Base-by-base conservation (phyloP, 441 rosid genomes). In the Erodium chrysanthum region DNA sequence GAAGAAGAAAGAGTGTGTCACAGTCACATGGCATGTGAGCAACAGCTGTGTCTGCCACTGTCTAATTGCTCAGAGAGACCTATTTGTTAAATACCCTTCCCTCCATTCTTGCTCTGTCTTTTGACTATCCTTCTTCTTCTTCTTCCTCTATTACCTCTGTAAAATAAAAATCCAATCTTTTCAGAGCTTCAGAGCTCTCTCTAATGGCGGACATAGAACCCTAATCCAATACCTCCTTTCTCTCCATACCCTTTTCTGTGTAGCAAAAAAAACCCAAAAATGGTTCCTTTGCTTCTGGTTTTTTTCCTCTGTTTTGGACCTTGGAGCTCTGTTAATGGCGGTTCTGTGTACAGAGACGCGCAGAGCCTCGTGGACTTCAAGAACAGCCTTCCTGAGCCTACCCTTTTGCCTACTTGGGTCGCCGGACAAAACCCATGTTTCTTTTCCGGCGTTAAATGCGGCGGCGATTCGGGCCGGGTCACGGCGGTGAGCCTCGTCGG, bases 1-100 rank as follows among this genome's bases (percentile, higher is more conserved):
- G n/a, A n/a, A n/a, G n/a, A n/a, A n/a, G n/a, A n/a, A n/a, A n/a
- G n/a, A n/a, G n/a, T n/a, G n/a, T n/a, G n/a, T 18, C 20, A n/a
- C 18, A 52, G 15, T 81, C 86, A 90, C 96, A 88, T 88, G 96
- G 88, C 96, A 87, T 87, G 98, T 84, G 92, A 88, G 79, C 77
- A 82, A 84, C 94, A 88, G 96, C 96, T 86, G 89, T 84, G 84
- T 78, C 87, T 87, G 77, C 82, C 82, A 83, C 79, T 67, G 75
- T 42, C 73, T 69, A 69, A 77, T 44, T 10, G 8, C 52, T 44
- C 3, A 44, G 4, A 44, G 52, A 44, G 15, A 44, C 12, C 52
- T 44, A 44, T 44, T 44, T 44, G 52, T 44, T 44, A 44, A 44
- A 25, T 25, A 25, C 29, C 29, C 29, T 25, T 25, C 29, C 3